phyloP scores from a whole-genome alignment of 441 rosid species.

The Eruca vesicaria region DNA sequence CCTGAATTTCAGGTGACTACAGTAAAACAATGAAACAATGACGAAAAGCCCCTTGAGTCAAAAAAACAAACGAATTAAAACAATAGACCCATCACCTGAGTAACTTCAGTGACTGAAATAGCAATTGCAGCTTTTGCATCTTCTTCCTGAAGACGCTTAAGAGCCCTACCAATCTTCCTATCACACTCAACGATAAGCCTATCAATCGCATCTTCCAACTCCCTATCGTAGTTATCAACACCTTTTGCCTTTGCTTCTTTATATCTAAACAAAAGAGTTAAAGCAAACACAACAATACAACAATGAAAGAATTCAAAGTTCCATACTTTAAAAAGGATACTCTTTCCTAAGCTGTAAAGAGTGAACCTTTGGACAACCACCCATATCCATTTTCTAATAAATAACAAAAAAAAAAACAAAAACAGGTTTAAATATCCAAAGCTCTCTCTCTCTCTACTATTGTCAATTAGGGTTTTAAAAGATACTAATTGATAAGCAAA shows the following conservation, averaged over 20 bases:
- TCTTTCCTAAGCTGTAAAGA: conserved; percentile 92
- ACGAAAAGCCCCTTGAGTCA: background rate
- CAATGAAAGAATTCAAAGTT: no score
- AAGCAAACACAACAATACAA: no score
- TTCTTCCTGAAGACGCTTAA: conserved; percentile 91
- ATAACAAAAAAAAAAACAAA: background rate
- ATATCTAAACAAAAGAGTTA: conserved; percentile 58
- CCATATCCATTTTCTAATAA: conserved; percentile 97
- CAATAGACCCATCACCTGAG: conserved; percentile 56
- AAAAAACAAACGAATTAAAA: background rate
- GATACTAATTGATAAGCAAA: no score
- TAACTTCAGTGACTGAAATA: conserved; percentile 58
- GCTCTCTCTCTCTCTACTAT: no score
- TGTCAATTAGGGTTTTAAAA: background rate
- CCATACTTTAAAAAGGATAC: conserved; percentile 84
- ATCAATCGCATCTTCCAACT: conserved; percentile 94
- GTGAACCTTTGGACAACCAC: conserved; percentile 98
- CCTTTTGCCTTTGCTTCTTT: conserved; percentile 85
- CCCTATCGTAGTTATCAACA: conserved; percentile 78
- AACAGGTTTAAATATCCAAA: background rate
- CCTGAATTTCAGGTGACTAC: conserved; percentile 79
- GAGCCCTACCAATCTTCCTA: conserved; percentile 93
- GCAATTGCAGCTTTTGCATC: background rate
- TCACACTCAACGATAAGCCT: conserved; percentile 96
- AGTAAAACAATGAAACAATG: conserved; percentile 7